These are phyloP conservation scores for Sisymbrium irio DNA, from an alignment of 345 rosid species.

Conservation along the genomic window DNA sequence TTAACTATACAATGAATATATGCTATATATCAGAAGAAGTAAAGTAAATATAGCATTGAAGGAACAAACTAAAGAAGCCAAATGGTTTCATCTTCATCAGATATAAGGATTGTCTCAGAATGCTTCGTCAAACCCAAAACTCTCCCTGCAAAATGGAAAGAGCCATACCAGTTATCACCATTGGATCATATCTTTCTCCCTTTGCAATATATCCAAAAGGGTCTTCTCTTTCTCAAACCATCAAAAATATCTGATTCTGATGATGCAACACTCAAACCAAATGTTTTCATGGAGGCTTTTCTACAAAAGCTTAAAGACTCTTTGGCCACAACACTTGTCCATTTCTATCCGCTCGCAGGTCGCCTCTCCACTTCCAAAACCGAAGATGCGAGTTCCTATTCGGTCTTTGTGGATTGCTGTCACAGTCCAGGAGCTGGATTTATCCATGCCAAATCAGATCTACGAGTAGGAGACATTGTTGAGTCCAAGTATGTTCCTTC, in stretches of 20 bases:
- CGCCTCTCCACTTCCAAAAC: constrained; percentile 40
- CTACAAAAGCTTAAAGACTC: constrained; percentile 51
- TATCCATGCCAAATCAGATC: constrained; percentile 46
- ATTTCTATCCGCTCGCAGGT: constrained; percentile 70
- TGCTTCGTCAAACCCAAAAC: constrained; percentile 52
- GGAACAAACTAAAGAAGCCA: not conserved
- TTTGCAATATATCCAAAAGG: constrained; percentile 62
- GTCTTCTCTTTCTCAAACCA: constrained; percentile 60
- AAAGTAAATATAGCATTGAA: not conserved
- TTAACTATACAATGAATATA: no score
- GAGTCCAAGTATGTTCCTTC: constrained; percentile 51
- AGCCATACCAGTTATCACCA: constrained; percentile 46
- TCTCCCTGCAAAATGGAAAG: constrained; percentile 31
- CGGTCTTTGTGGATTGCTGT: constrained; percentile 51
- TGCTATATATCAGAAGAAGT: no score
- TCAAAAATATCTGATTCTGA: constrained; percentile 8
- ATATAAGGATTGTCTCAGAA: constrained; percentile 46
- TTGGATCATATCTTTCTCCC: constrained; percentile 57
- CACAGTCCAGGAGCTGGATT: constrained; percentile 71
- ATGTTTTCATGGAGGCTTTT: constrained; percentile 38
- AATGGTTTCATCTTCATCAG: constrained; percentile 3
- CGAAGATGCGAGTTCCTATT: constrained; percentile 35
- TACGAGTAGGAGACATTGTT: constrained; percentile 45
- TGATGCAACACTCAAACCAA: not conserved
- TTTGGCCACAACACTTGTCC: constrained; percentile 52